Conservation (phyloP, 352 stramenopile genomes). For the Phytophthora sojae region DNA sequence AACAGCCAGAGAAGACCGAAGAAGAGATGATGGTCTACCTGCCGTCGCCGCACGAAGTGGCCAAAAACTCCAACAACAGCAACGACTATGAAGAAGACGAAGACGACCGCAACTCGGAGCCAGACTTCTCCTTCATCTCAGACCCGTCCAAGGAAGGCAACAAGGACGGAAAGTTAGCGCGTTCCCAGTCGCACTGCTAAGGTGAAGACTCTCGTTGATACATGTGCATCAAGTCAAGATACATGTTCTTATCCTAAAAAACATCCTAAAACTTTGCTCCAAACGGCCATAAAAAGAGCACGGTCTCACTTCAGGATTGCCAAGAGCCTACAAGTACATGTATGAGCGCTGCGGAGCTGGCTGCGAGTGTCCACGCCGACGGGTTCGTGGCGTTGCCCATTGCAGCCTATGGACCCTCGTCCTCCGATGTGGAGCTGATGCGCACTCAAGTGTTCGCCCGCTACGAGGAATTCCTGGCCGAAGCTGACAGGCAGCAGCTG, state of each 20-base stretch:
- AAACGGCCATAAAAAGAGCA: neutral
- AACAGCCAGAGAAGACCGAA: slow-evolving; percentile 23
- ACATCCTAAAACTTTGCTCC: neutral
- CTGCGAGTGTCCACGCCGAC: slow-evolving; percentile 45
- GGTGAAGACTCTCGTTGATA: neutral
- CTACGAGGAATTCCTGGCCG: slow-evolving; percentile 49
- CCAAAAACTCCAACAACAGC: slow-evolving; percentile 17
- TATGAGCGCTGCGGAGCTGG: slow-evolving; percentile 9
- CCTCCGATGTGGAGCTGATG: slow-evolving; percentile 30
- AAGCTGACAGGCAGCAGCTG: slow-evolving; percentile 35
- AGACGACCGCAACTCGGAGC: slow-evolving; percentile 37
- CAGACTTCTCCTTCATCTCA: slow-evolving; percentile 49
- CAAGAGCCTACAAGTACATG: too few relatives aligned
- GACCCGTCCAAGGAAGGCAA: slow-evolving; percentile 30
- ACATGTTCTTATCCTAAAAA: slow-evolving; percentile 3
- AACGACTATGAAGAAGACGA: slow-evolving; percentile 21
- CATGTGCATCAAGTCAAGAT: slow-evolving; percentile 9
- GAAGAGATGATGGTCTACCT: slow-evolving; percentile 19
- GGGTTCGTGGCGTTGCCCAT: slow-evolving; percentile 55
- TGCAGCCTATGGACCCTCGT: slow-evolving; percentile 15
- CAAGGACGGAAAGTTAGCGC: slow-evolving; percentile 14
- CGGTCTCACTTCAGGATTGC: too few relatives aligned
- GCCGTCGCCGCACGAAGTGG: slow-evolving; percentile 24
- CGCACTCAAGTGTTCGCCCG: slow-evolving; percentile 41
- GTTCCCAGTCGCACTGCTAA: slow-evolving; percentile 40